phyloP scores from a whole-genome alignment of 768 basidiomycete species.

The Serendipita vermifera region DNA sequence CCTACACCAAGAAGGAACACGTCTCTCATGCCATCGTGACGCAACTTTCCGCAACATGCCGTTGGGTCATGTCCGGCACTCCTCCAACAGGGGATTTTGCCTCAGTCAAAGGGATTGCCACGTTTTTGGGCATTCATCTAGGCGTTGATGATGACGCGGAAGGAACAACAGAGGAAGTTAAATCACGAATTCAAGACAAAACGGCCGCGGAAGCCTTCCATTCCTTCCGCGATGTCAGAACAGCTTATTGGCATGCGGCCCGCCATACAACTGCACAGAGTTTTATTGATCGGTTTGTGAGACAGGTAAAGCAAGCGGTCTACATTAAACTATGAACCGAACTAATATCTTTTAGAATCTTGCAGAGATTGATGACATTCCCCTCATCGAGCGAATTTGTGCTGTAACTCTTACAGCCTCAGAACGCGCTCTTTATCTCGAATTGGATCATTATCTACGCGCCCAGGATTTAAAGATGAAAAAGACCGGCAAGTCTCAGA shows the following conservation, averaged over 20 bases:
- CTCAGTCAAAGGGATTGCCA: constrained; percentile 79
- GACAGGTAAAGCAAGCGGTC: constrained; percentile 45
- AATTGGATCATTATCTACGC: constrained; percentile 83
- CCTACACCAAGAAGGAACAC: constrained; percentile 71
- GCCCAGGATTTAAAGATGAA: constrained; percentile 76
- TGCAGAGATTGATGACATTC: constrained; percentile 94
- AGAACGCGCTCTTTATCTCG: constrained; percentile 87
- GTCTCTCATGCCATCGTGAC: constrained; percentile 54
- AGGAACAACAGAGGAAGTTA: constrained; percentile 57
- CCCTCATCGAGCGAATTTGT: constrained; percentile 48
- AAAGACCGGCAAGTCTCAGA: constrained; percentile 48
- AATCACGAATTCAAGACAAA: constrained; percentile 70
- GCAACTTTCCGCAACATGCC: constrained; percentile 57
- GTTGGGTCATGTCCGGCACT: constrained; percentile 95
- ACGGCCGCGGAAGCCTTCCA: constrained; percentile 90
- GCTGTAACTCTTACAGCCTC: constrained; percentile 71
- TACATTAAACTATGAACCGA: neutral
- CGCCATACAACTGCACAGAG: constrained; percentile 70
- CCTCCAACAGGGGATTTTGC: constrained; percentile 87
- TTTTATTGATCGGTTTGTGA: constrained; percentile 70
- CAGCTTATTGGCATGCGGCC: constrained; percentile 82
- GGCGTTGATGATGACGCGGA: constrained; percentile 85
- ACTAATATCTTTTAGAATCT: constrained; percentile 50
- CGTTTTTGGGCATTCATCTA: constrained; percentile 79
- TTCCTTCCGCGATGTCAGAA: constrained; percentile 90